phyloP scores from a whole-genome alignment of 768 basidiomycete genomes.

The Tylopilus sp. region DNA sequence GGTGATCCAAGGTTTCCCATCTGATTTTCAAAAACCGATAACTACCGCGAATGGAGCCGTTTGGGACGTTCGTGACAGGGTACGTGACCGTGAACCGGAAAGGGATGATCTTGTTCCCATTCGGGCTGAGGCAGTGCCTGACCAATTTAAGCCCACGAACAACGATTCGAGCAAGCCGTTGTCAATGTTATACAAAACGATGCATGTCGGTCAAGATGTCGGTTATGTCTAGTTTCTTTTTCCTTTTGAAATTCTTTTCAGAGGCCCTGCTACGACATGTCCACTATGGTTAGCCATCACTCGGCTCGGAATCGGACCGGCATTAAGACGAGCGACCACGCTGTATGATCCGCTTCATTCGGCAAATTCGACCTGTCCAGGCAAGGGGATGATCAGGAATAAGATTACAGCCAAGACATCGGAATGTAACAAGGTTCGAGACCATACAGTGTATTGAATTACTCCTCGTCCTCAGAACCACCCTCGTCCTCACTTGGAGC shows the following conservation, averaged over 20 bases:
- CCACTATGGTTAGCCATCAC: slow-evolving; percentile 2
- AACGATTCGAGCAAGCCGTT: neutral
- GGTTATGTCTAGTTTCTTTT: neutral
- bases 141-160: neutral
- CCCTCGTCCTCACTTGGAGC: slow-evolving; percentile 27
- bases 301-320: slow-evolving; percentile 8
- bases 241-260: slow-evolving; percentile 3
- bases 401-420: slow-evolving; percentile 25
- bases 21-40: slow-evolving; percentile 15
- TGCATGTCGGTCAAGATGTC: neutral
- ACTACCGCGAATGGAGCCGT: slow-evolving; percentile 12
- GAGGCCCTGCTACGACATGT: slow-evolving; percentile 3
- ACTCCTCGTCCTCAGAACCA: slow-evolving; percentile 31
- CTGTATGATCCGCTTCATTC: slow-evolving; percentile 15
- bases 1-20: slow-evolving; percentile 12
- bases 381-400: slow-evolving; percentile 16
- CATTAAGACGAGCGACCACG: neutral
- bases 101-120: slow-evolving; percentile 17
- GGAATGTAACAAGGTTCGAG: slow-evolving; percentile 31
- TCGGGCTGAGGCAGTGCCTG: slow-evolving; percentile 20
- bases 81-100: slow-evolving; percentile 9
- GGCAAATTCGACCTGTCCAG: slow-evolving; percentile 19
- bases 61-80: slow-evolving; percentile 11
- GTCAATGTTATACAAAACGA: neutral
- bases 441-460: slow-evolving; percentile 25